Conservation (phyloP, 192 early-diverging fungal species). For the Coemansia sp. region DNA sequence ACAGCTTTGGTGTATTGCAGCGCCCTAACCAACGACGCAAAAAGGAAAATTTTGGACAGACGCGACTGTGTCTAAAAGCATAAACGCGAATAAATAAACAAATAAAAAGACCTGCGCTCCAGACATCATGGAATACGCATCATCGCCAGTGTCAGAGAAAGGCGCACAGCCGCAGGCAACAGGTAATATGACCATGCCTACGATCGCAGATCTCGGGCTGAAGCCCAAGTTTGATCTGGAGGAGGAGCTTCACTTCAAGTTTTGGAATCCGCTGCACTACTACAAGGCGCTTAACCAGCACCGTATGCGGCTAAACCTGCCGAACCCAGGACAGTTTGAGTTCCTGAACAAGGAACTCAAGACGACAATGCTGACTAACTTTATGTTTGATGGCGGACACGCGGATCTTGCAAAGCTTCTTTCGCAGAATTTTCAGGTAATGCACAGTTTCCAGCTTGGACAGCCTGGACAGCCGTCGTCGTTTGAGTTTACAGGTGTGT, state of each 20-base stretch:
- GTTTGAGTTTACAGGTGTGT: conserved; percentile 92
- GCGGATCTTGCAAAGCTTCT: conserved; percentile 91
- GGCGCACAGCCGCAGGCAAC: conserved; percentile 9
- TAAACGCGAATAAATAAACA: conserved; percentile 3
- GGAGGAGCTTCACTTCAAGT: conserved; percentile 55
- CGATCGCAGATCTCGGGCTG: conserved; percentile 24
- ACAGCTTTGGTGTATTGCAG: too few relatives aligned
- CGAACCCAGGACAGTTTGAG: conserved; percentile 52
- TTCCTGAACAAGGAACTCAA: conserved; percentile 44
- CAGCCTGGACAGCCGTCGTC: conserved; percentile 72
- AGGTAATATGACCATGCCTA: conserved; percentile 13
- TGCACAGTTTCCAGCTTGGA: conserved; percentile 89
- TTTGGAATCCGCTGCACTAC: conserved; percentile 54
- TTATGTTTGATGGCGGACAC: conserved; percentile 92
- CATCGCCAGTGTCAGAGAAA: conserved; percentile 10
- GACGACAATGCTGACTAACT: conserved; percentile 78
- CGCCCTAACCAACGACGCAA: too few relatives aligned
- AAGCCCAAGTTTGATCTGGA: conserved; percentile 32
- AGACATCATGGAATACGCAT: conserved; percentile 29
- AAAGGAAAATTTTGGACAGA: conserved; percentile 1
- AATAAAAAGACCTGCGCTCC: neutral
- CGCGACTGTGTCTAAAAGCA: neutral
- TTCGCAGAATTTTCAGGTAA: conserved; percentile 92
- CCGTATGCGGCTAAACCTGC: conserved; percentile 44
- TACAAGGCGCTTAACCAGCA: conserved; percentile 51